phyloP scores from a whole-genome alignment of 2,329 filamentous ascomycete species.

The Colletotrichum sp. region DNA sequence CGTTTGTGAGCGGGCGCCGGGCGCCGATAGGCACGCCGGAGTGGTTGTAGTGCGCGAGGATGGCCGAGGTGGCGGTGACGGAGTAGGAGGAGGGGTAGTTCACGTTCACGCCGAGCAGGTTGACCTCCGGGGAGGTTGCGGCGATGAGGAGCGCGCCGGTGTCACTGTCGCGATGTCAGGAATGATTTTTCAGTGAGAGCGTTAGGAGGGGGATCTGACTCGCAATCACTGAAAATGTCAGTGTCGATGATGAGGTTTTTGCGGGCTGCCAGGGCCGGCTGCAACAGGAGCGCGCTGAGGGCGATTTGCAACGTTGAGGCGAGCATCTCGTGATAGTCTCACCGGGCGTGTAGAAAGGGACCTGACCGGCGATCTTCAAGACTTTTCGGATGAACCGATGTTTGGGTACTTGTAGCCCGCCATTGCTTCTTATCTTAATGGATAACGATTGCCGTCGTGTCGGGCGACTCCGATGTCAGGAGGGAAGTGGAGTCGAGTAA shows the following conservation, averaged over 20 bases:
- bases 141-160: constrained; percentile 46
- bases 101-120: constrained; percentile 46
- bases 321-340: neutral
- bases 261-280: neutral
- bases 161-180: constrained; percentile 33
- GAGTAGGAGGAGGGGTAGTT: constrained; percentile 47
- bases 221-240: constrained; percentile 51
- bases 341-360: neutral
- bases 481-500: neutral
- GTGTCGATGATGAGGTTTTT: constrained; percentile 52
- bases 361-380: neutral
- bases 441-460: neutral
- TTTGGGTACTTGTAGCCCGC: neutral
- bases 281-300: neutral
- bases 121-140: constrained; percentile 36
- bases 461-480: neutral
- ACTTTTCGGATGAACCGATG: neutral
- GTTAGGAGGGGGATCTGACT: constrained; percentile 33
- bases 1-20: constrained; percentile 42
- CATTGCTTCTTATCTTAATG: neutral
- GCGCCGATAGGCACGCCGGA: constrained; percentile 40
- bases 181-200: neutral
- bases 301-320: neutral
- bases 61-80: constrained; percentile 42
- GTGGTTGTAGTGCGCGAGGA: constrained; percentile 45